Percentiles rank a stretch among this genome's conserved stretches.
Evolutionary conservation across 768 basidiomycete genomes (phyloP).

Genomic region (Baorangia bicolor): DNA sequence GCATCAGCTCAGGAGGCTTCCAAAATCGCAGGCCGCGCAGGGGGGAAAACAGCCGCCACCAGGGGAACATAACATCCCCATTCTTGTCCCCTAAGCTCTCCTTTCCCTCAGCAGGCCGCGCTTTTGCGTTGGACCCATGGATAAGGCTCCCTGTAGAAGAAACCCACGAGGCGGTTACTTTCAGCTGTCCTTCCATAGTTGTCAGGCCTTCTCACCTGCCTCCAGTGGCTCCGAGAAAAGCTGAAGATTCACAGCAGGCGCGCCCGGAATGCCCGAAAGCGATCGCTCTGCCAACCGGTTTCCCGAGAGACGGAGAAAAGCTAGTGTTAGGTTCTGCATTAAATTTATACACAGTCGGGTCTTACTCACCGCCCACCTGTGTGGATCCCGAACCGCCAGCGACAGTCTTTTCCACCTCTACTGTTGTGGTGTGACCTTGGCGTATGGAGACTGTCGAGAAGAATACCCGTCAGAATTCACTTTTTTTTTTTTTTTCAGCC

Average conservation of each 20-base stretch:
- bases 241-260: not conserved
- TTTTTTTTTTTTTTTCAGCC: not conserved
- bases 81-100: not conserved
- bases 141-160: not conserved
- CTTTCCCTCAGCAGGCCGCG: not conserved
- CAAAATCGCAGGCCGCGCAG: too few relatives aligned
- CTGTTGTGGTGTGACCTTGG: not conserved
- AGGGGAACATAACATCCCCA: not conserved
- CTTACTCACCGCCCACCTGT: not conserved
- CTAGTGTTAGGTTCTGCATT: not conserved
- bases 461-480: not conserved
- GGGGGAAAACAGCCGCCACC: not conserved
- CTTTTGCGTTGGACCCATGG: not conserved
- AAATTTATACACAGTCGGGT: not conserved
- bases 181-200: not conserved
- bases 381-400: not conserved
- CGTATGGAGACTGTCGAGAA: not conserved
- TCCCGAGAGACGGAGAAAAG: not conserved
- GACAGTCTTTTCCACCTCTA: not conserved
- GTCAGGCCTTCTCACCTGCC: not conserved
- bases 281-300: not conserved
- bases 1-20: too few relatives aligned
- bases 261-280: not conserved
- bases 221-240: not conserved
- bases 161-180: not conserved